These are phyloP conservation scores for Dittrichia graveolens DNA, from an alignment of 129 eudicot genomes.

Conservation along the genomic window DNA sequence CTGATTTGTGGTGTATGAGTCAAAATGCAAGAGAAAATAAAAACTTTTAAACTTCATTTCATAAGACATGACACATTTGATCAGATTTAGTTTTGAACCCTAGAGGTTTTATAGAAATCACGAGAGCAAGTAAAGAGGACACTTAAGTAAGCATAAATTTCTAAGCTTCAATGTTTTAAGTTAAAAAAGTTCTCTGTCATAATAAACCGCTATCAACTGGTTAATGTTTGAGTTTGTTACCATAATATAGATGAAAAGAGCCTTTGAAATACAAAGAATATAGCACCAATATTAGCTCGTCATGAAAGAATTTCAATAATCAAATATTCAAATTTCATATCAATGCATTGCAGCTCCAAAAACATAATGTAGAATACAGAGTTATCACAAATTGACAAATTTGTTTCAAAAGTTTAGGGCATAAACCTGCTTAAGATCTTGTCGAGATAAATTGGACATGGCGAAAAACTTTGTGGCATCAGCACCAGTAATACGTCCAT, in stretches of 20 bases:
- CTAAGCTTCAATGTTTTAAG: too few species aligned
- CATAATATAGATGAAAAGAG: not conserved
- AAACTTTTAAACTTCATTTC: not conserved
- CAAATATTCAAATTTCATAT: slow-evolving; percentile 18
- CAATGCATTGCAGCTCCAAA: not conserved
- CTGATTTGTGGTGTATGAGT: not conserved
- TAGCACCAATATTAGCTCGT: not conserved
- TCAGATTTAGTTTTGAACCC: not conserved
- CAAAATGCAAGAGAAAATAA: not conserved
- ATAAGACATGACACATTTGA: not conserved
- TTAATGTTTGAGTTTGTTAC: too few species aligned
- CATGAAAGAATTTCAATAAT: not conserved
- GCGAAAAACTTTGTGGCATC: slow-evolving; percentile 80
- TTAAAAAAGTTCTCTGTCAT: too few species aligned
- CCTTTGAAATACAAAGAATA: not conserved
- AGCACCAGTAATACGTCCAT: slow-evolving; percentile 80
- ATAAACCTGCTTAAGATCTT: slow-evolving; percentile 82
- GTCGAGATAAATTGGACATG: slow-evolving; percentile 72
- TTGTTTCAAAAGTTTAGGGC: not conserved
- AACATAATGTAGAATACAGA: not conserved
- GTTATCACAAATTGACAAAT: not conserved
- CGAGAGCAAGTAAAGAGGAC: too few species aligned
- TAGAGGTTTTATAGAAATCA: not conserved
- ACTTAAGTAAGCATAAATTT: too few species aligned
- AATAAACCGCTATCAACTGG: too few species aligned